These are phyloP conservation scores for Mimosa pudica DNA, from an alignment of 306 rosid species.

Conservation along the genomic window DNA sequence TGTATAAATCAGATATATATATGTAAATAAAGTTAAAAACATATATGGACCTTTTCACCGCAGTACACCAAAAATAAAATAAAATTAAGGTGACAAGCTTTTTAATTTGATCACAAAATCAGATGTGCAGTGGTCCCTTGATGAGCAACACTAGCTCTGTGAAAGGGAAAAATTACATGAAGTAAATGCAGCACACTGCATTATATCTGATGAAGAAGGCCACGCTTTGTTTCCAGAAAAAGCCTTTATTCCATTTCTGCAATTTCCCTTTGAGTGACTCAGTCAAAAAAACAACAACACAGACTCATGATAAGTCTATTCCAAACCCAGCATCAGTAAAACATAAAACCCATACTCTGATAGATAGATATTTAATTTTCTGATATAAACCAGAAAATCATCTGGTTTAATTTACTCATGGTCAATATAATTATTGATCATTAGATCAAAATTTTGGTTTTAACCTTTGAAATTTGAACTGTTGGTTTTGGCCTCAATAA, in stretches of 20 bases:
- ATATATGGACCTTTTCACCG: neutral
- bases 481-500: too few relatives aligned
- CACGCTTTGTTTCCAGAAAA: neutral
- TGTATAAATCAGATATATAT: too few relatives aligned
- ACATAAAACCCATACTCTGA: conserved; percentile 32
- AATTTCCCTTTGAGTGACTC: neutral
- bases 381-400: conserved; percentile 28
- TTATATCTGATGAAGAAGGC: neutral
- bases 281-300: neutral
- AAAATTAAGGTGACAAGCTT: neutral
- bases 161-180: neutral
- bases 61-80: neutral
- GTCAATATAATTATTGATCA: too few relatives aligned
- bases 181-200: neutral
- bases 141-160: neutral
- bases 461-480: too few relatives aligned
- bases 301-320: conserved; percentile 47
- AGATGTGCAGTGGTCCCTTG: neutral
- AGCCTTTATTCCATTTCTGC: neutral
- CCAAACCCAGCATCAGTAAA: conserved; percentile 36
- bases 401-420: neutral
- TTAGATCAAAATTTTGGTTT: too few relatives aligned
- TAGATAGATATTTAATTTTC: neutral
- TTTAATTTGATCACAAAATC: neutral
- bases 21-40: neutral